A percentile compares a stretch with the other conserved stretches of the same genome.
Evolutionary conservation across 345 rosid species (phyloP).

Genomic region (Melaleuca quinquenervia): DNA sequence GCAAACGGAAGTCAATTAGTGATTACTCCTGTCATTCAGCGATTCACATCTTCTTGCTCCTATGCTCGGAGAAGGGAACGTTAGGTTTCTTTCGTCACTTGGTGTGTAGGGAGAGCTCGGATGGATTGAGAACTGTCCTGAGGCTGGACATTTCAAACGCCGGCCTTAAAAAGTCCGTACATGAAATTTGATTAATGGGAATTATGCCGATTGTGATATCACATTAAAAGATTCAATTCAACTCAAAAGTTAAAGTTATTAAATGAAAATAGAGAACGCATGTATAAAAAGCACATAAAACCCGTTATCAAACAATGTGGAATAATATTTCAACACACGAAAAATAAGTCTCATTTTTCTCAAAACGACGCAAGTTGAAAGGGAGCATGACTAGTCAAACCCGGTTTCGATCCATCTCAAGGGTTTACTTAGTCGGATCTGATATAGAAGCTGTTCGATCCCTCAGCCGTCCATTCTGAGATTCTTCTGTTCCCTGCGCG

Average conservation of each 20-base stretch:
- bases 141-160: background rate
- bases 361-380: too few relatives aligned
- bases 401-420: background rate
- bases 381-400: background rate
- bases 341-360: too few relatives aligned
- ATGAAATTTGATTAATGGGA: background rate
- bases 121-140: background rate
- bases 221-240: background rate
- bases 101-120: background rate
- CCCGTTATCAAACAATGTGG: fast-evolving
- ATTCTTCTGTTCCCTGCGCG: background rate
- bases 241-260: background rate
- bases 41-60: background rate
- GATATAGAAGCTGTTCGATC: background rate
- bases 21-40: background rate
- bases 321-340: background rate
- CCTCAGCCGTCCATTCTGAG: background rate
- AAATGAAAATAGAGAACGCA: fast-evolving
- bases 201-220: fast-evolving
- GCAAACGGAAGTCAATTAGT: background rate
- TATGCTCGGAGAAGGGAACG: background rate
- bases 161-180: background rate
- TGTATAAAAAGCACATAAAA: fast-evolving
- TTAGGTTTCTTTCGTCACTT: background rate
- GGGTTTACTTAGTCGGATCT: background rate